Evolutionary conservation across 2,329 filamentous ascomycete genomes (phyloP), one percentile per base, ranked within the genome.

Genomic region (Emergomyces orientalis): DNA sequence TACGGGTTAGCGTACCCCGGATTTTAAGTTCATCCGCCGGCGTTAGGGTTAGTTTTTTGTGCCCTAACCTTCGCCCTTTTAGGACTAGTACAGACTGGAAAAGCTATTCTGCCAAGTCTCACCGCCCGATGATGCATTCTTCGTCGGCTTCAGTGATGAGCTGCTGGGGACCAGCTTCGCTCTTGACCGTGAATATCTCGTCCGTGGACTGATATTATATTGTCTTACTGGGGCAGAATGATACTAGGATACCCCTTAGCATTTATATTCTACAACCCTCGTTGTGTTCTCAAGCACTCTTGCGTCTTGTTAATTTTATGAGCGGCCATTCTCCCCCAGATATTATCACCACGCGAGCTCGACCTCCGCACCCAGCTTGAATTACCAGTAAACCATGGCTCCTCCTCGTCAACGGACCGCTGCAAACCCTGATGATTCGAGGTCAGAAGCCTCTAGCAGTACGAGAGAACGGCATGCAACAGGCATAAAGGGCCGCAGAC

Each of bases 361-460:
- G 43, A 30, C 37, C 19, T 59, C 30, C 37, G 17, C 22, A 11
- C n/a, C 22, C 14, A 39, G 5, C 22, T 43, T 17, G 34, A 58
- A 43, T 9, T 22, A 39, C 14, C 30, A 19, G 32, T 39, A 32
- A 41, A 32, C 14, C 65, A 80, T 80, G 78, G 74, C 78, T 64
- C 78, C 79, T 67, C 76, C 78, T 68, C 77, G 78, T 64, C 75
- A 77, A 67, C 77, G 78, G 60, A 71, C 73, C 57, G 65, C 73
- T 34, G 70, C 73, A 27, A 66, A 70, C 62, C 69, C 75, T 57
- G 79, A 81, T 63, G 79, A 80, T 68, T 78, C 77, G 32, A 72
- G 78, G 64, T 79, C 78, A 22, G 78, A 80, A 71, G 74, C 76
- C n/a, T 79, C 78, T 43, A 80, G 76, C 64, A 72, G 74, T 51